These are phyloP conservation scores for Oemleria cerasiformis DNA, from an alignment of 306 rosid species.

Conservation along the genomic window DNA sequence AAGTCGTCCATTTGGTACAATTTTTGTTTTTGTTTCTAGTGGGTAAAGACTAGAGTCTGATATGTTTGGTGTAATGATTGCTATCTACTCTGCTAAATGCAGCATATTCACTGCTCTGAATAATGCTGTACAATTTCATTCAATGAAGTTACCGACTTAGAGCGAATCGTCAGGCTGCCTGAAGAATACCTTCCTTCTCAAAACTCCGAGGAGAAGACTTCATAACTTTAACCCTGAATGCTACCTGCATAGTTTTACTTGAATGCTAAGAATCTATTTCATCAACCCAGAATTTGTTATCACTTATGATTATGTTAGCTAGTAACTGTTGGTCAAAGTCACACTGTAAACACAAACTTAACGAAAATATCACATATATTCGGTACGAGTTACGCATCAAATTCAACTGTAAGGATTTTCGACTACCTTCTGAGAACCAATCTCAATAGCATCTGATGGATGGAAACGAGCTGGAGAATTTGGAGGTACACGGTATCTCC, in stretches of 20 bases:
- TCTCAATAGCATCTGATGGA: conserved; percentile 61
- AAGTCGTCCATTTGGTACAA: background rate
- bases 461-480: conserved; percentile 61
- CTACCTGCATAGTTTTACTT: conserved; percentile 50
- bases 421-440: conserved; percentile 82
- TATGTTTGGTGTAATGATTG: background rate
- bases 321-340: too few relatives aligned
- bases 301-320: too few relatives aligned
- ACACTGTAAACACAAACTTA: background rate
- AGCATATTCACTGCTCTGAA: conserved; percentile 19
- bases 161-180: conserved; percentile 29
- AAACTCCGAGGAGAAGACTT: conserved; percentile 37
- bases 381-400: background rate
- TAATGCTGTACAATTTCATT: conserved; percentile 52
- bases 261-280: conserved; percentile 15
- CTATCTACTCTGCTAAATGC: conserved; percentile 12
- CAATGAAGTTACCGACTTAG: background rate
- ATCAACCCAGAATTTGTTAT: background rate
- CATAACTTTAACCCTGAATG: conserved; percentile 68
- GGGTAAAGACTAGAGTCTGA: background rate
- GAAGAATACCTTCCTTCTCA: conserved; percentile 36
- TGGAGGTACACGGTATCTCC: conserved; percentile 48
- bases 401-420: background rate
- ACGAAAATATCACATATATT: background rate
- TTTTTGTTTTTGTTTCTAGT: background rate